Percentiles rank a stretch among this genome's conserved stretches.
Evolutionary conservation across 2,329 filamentous ascomycete genomes (phyloP).

Genomic region (Passalora sequoiae): DNA sequence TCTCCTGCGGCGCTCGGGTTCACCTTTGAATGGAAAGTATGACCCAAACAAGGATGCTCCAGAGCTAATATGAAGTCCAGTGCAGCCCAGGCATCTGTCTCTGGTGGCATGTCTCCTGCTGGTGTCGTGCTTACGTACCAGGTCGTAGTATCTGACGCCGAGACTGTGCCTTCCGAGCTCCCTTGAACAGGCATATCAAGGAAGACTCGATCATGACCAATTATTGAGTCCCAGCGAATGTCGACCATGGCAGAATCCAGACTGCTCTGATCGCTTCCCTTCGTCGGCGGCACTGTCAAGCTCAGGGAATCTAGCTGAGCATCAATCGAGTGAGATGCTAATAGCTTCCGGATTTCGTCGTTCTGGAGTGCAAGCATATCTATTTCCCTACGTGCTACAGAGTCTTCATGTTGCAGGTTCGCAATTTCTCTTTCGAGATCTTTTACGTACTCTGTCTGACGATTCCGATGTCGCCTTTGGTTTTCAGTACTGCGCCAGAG

Average conservation of each 20-base stretch:
- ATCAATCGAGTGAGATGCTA: slow-evolving; percentile 16
- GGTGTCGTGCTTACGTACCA: slow-evolving; percentile 2
- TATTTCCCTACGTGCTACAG: slow-evolving; percentile 20
- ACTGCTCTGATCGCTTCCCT: not conserved
- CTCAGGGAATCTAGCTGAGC: slow-evolving; percentile 9
- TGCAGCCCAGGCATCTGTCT: slow-evolving; percentile 20
- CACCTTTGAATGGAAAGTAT: slow-evolving; percentile 18
- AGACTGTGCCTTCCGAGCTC: too few species aligned
- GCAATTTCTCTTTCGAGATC: slow-evolving; percentile 21
- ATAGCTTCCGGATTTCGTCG: slow-evolving; percentile 14
- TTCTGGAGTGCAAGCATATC: slow-evolving; percentile 21
- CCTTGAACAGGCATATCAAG: slow-evolving; percentile 13
- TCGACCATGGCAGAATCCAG: slow-evolving; percentile 12
- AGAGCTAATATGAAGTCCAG: slow-evolving; percentile 27
- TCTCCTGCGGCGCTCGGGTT: slow-evolving; percentile 11
- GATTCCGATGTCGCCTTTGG: slow-evolving; percentile 24
- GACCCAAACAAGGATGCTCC: slow-evolving; percentile 22
- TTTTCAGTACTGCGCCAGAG: not conserved
- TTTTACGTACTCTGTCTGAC: slow-evolving; percentile 23
- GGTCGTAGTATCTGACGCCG: not conserved
- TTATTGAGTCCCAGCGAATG: slow-evolving; percentile 17
- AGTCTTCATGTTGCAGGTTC: slow-evolving; percentile 20
- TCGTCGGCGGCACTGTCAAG: not conserved
- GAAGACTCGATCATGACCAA: slow-evolving; percentile 21
- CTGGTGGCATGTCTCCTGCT: not conserved